Evolutionary conservation across 768 basidiomycete species (phyloP).

Genomic region (Rhodotorula diobovata): DNA sequence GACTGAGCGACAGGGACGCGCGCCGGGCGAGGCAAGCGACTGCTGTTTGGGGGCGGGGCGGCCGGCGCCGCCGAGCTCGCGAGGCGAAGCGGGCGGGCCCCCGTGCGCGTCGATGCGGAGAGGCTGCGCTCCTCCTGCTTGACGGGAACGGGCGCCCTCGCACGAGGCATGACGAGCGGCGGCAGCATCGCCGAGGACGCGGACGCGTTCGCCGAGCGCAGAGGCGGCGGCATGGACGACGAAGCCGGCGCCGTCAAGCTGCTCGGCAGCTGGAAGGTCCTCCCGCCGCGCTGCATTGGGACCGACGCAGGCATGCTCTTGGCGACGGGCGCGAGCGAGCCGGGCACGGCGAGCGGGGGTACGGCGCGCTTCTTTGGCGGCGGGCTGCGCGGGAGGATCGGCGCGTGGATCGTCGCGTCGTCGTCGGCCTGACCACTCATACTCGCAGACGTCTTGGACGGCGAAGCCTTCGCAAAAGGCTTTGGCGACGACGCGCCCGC

Average conservation of each 20-base stretch:
- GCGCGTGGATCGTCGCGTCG: not conserved
- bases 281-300: conserved; percentile 8
- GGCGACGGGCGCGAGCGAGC: not conserved
- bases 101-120: not conserved
- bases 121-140: not conserved
- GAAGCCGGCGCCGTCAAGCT: not conserved
- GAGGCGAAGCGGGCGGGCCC: not conserved
- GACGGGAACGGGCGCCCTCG: not conserved
- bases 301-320: not conserved
- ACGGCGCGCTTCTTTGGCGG: conserved; percentile 18
- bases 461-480: too few relatives aligned
- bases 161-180: not conserved
- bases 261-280: not conserved
- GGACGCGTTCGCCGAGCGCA: not conserved
- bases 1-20: not conserved
- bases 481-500: not conserved
- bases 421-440: not conserved
- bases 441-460: too few relatives aligned
- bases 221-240: not conserved
- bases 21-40: not conserved
- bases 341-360: not conserved
- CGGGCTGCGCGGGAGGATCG: conserved; percentile 13
- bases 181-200: not conserved
- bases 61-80: not conserved
- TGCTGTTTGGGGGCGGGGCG: not conserved